phyloP scores from a whole-genome alignment of 2,329 filamentous ascomycete species.

The Fusarium tuaranense region DNA sequence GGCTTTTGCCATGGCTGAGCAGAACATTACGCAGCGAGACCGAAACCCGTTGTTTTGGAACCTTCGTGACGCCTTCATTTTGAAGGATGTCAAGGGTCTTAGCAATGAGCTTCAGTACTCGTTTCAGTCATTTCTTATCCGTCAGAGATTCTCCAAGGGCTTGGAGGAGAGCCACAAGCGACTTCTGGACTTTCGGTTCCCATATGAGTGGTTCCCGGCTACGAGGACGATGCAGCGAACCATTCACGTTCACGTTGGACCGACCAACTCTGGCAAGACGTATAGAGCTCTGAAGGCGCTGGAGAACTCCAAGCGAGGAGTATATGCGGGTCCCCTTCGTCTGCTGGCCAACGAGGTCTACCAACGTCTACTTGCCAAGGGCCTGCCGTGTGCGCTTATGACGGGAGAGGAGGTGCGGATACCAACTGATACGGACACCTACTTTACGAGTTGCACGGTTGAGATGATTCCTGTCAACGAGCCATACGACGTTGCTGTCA shows the following conservation, averaged over 20 bases:
- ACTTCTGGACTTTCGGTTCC: constrained; percentile 87
- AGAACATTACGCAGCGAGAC: constrained; percentile 51
- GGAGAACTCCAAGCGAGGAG: constrained; percentile 78
- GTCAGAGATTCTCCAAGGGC: constrained; percentile 65
- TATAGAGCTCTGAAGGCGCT: constrained; percentile 91
- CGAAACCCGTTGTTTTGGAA: constrained; percentile 68
- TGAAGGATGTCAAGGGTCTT: constrained; percentile 63
- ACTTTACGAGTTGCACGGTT: constrained; percentile 88
- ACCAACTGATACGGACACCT: constrained; percentile 67
- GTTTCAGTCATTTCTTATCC: constrained; percentile 75
- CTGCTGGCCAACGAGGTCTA: constrained; percentile 96
- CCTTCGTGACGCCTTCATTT: constrained; percentile 70
- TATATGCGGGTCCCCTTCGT: constrained; percentile 91
- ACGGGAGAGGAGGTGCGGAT: constrained; percentile 91
- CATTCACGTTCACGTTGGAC: constrained; percentile 93
- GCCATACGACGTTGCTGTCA: constrained; percentile 86
- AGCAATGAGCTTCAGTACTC: constrained; percentile 71
- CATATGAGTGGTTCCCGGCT: constrained; percentile 90
- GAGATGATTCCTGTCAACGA: constrained; percentile 79
- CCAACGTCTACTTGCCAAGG: constrained; percentile 82
- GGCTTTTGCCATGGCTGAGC: constrained; percentile 59
- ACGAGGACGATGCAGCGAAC: constrained; percentile 84
- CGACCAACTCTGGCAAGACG: constrained; percentile 98
- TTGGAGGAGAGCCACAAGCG: constrained; percentile 70
- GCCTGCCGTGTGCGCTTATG: constrained; percentile 80